These are phyloP conservation scores for Dendrostoma leiphaemia DNA, from an alignment of 2,329 filamentous ascomycete genomes.

Conservation along the genomic window DNA sequence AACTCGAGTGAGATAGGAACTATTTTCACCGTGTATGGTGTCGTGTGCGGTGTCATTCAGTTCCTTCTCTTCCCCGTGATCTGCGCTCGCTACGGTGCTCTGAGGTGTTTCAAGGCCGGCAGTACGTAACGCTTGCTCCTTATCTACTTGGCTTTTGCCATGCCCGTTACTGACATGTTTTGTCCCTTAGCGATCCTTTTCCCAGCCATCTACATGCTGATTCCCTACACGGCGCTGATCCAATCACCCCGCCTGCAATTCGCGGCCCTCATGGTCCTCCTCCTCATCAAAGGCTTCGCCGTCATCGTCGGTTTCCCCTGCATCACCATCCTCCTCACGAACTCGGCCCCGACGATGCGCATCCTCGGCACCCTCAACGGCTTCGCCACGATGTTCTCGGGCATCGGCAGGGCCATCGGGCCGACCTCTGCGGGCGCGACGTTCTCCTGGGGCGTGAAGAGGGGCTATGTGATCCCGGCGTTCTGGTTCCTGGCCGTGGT, in stretches of 20 bases:
- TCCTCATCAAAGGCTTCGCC: constrained; percentile 71
- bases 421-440: constrained; percentile 70
- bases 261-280: constrained; percentile 60
- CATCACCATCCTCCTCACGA: constrained; percentile 85
- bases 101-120: constrained; percentile 70
- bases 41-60: constrained; percentile 77
- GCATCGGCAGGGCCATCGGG: constrained; percentile 75
- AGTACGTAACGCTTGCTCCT: constrained; percentile 32
- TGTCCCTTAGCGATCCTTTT: constrained; percentile 53
- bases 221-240: constrained; percentile 74
- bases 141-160: no score
- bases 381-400: constrained; percentile 79
- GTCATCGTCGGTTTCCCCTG: constrained; percentile 88
- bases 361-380: constrained; percentile 89
- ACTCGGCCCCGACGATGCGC: constrained; percentile 71
- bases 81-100: constrained; percentile 69
- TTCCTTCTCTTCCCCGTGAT: constrained; percentile 81
- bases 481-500: constrained; percentile 76
- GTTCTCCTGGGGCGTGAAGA: constrained; percentile 74
- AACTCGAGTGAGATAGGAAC: constrained; percentile 74
- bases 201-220: constrained; percentile 75
- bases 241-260: constrained; percentile 49
- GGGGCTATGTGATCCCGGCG: constrained; percentile 73
- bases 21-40: constrained; percentile 80
- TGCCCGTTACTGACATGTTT: neutral